Evolutionary conservation across 2,329 filamentous ascomycete species (phyloP).

Genomic region (Fusarium denticulatum): DNA sequence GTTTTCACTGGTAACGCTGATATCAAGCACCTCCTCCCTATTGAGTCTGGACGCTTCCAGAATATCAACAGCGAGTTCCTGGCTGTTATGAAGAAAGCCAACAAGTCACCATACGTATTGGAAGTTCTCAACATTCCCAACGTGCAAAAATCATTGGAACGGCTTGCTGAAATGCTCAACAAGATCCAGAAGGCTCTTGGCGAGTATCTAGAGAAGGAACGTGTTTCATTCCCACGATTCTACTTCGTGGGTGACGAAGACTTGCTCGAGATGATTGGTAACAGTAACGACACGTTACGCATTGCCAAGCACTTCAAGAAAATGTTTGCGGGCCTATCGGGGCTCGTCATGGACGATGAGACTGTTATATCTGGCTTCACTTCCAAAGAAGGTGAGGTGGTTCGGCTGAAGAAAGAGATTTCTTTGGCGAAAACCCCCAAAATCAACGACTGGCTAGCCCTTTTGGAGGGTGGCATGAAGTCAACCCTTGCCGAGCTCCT

Average conservation of each 20-base stretch:
- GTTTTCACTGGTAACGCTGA: conserved; percentile 99
- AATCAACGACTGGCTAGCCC: conserved; percentile 98
- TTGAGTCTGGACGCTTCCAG: conserved; percentile 95
- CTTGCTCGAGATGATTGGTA: conserved; percentile 97
- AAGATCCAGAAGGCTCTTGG: conserved; percentile 99
- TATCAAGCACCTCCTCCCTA: conserved; percentile 96
- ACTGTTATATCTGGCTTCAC: conserved; percentile 89
- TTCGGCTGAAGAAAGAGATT: conserved; percentile 88
- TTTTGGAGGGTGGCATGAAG: conserved; percentile 94
- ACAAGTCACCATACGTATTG: conserved; percentile 93
- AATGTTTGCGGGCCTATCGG: conserved; percentile 98
- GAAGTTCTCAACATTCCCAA: conserved; percentile 96
- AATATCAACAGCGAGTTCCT: conserved; percentile 99
- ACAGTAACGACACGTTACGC: conserved; percentile 95
- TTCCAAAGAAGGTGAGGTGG: conserved; percentile 93
- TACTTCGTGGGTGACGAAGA: conserved; percentile 99
- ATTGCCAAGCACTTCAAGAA: conserved; percentile 99
- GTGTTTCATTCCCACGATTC: conserved; percentile 97
- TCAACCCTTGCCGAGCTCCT: conserved; percentile 89
- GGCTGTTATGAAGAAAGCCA: conserved; percentile 99
- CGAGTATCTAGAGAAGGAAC: conserved; percentile 97
- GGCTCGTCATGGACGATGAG: conserved; percentile 90
- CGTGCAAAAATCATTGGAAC: conserved; percentile 94
- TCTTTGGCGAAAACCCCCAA: conserved; percentile 92
- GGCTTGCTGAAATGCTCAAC: conserved; percentile 94